Conservation (phyloP, 73 alveolate genomes). For the Diophrys sp. region DNA sequence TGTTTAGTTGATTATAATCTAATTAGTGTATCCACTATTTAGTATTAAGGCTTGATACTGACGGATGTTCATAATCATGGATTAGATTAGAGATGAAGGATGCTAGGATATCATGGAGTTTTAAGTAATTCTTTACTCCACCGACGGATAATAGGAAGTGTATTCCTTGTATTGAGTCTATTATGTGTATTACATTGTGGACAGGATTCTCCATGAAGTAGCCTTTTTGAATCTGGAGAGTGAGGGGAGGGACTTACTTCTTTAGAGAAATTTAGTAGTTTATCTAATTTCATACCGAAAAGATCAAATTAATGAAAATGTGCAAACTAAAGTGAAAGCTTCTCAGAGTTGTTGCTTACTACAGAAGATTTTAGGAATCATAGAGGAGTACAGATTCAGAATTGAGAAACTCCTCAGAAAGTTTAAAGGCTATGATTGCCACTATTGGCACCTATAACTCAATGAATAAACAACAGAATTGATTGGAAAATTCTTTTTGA, state of each 20-base stretch:
- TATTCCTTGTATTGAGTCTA: constrained; percentile 71
- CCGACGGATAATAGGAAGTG: constrained; percentile 49
- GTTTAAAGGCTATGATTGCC: too few species aligned
- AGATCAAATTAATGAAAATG: too few species aligned
- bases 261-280: constrained; percentile 9
- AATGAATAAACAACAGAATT: too few species aligned
- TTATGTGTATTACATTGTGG: constrained; percentile 55
- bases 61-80: constrained; percentile 82
- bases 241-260: constrained; percentile 1
- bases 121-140: constrained; percentile 24
- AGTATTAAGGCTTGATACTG: neutral
- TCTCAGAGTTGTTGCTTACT: too few species aligned
- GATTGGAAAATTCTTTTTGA: too few species aligned
- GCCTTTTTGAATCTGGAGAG: constrained; percentile 44
- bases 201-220: constrained; percentile 59
- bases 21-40: constrained; percentile 53
- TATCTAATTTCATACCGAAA: constrained; percentile 1
- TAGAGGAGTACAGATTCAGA: too few species aligned
- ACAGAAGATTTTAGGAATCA: too few species aligned
- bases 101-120: constrained; percentile 55
- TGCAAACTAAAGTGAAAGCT: too few species aligned
- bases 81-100: constrained; percentile 59
- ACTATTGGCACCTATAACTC: too few species aligned
- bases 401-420: too few species aligned
- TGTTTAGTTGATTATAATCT: constrained; percentile 74